These are phyloP conservation scores for Vanderwaltozyma verrucispora DNA, from an alignment of 805 yeast genomes.

Conservation along the genomic window DNA sequence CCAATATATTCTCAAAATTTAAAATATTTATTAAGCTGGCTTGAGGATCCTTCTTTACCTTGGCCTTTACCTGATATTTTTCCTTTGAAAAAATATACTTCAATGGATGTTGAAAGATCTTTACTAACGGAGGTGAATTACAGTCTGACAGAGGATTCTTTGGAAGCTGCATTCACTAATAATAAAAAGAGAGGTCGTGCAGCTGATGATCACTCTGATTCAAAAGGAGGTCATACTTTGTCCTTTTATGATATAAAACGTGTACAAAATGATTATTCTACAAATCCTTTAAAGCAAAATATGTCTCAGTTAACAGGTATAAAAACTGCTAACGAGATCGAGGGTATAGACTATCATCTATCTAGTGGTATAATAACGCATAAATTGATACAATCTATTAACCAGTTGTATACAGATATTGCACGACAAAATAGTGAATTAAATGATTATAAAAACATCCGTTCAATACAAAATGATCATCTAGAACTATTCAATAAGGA, in stretches of 20 bases:
- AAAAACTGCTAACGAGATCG: slow-evolving; percentile 31
- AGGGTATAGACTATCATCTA: slow-evolving; percentile 26
- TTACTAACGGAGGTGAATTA: slow-evolving; percentile 64
- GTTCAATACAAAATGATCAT: slow-evolving; percentile 33
- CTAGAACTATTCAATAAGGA: slow-evolving; percentile 35
- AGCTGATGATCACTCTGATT: slow-evolving; percentile 2
- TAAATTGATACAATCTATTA: slow-evolving; percentile 47
- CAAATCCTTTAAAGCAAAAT: slow-evolving; percentile 55
- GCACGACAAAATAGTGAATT: slow-evolving; percentile 38
- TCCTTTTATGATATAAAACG: slow-evolving; percentile 51
- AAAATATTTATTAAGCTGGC: slow-evolving; percentile 51
- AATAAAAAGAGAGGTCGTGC: slow-evolving; percentile 4
- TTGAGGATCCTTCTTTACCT: slow-evolving; percentile 34
- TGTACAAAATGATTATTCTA: slow-evolving; percentile 53
- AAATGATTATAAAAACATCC: slow-evolving; percentile 34
- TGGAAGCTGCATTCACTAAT: slow-evolving; percentile 29
- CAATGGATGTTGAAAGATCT: slow-evolving; percentile 73
- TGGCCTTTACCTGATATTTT: slow-evolving; percentile 82
- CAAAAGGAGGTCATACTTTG: slow-evolving; percentile 6
- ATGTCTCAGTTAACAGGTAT: slow-evolving; percentile 42
- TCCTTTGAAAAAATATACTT: slow-evolving; percentile 47
- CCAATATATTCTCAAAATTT: slow-evolving; percentile 64
- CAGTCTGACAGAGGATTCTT: slow-evolving; percentile 34
- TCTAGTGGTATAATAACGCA: slow-evolving; percentile 46
- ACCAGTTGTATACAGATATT: slow-evolving; percentile 35